Percentiles rank a stretch among this genome's conserved stretches.
Conservation (phyloP, 2,329 filamentous ascomycete genomes). For the Westerdykella sp. region DNA sequence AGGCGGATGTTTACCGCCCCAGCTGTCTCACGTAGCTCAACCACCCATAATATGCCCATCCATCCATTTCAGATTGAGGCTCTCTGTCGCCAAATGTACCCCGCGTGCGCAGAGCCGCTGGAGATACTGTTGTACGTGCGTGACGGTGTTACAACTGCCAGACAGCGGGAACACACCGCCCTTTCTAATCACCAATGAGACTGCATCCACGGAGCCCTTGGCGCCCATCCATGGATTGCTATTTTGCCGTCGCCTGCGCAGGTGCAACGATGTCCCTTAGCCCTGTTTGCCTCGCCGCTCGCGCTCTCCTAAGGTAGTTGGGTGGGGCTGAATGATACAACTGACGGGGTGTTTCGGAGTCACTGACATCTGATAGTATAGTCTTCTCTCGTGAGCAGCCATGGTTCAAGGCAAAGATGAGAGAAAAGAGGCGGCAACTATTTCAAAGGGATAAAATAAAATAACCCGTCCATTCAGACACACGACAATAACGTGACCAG, state of each 20-base stretch:
- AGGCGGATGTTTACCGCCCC: no score
- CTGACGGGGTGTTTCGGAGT: background rate
- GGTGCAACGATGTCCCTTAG: conserved; percentile 6
- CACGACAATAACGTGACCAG: background rate
- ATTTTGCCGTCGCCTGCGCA: conserved; percentile 8
- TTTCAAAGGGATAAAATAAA: background rate
- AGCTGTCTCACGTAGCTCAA: no score
- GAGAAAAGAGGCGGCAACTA: no score
- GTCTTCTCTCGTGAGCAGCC: background rate
- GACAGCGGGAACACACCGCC: conserved; percentile 18
- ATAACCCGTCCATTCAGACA: no score
- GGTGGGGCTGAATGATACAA: conserved; percentile 2
- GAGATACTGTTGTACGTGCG: background rate
- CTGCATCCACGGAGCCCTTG: conserved; percentile 12
- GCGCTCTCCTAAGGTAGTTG: conserved; percentile 13
- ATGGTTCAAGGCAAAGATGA: background rate
- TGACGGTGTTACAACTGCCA: background rate
- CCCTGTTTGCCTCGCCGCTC: conserved; percentile 28
- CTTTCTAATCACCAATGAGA: conserved; percentile 22
- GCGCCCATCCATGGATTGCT: conserved; percentile 27
- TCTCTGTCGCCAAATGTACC: background rate
- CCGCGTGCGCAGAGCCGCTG: background rate
- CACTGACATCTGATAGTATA: background rate
- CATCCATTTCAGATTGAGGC: no score
- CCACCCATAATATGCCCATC: no score